Evolutionary conservation across 176 grass and related monocot species (phyloP).

Genomic region (Secale cereale): DNA sequence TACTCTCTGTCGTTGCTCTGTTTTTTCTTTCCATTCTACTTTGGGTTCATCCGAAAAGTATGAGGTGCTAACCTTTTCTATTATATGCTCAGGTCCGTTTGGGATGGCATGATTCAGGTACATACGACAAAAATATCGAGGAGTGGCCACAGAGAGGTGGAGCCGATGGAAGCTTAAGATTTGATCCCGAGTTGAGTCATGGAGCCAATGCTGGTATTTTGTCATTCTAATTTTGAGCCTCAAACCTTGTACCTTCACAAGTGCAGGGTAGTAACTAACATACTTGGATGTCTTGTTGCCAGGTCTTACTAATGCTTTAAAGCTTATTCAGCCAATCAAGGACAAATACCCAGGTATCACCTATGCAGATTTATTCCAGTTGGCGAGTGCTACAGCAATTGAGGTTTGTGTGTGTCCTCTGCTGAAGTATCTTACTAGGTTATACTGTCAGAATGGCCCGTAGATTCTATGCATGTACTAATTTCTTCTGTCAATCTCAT

Average conservation of each 20-base stretch:
- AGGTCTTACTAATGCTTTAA: slow-evolving; percentile 80
- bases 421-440: not conserved
- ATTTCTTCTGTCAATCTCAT: slow-evolving; percentile 23
- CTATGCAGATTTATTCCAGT: slow-evolving; percentile 88
- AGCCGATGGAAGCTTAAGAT: slow-evolving; percentile 89
- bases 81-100: slow-evolving; percentile 62
- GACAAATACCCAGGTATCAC: slow-evolving; percentile 79
- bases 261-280: not conserved
- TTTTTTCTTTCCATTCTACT: no score
- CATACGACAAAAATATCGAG: slow-evolving; percentile 86
- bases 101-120: slow-evolving; percentile 98
- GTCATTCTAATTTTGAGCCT: not conserved
- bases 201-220: slow-evolving; percentile 85
- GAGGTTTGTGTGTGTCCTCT: slow-evolving; percentile 54
- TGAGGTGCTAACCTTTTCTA: not conserved
- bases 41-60: not conserved
- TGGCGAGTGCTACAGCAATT: slow-evolving; percentile 97
- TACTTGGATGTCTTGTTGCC: not conserved
- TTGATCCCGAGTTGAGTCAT: slow-evolving; percentile 84
- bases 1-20: no score
- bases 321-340: slow-evolving; percentile 87
- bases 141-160: slow-evolving; percentile 88
- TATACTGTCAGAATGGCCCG: not conserved
- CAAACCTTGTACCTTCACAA: not conserved
- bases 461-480: not conserved